Conservation (phyloP, 176 grass and related monocot genomes). For the sorghum (Sorghum bicolor) region Sorghum_bicolor_NCBIv3 NC_012879.2:8315001-8315500, state of each 20-base stretch:
- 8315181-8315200: conserved; percentile 97
- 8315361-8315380: conserved; percentile 82
- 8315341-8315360: conserved; percentile 99
- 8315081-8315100: conserved; percentile 97
- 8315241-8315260: conserved; percentile 6
- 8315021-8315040: conserved; percentile 62
- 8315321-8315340: conserved; percentile 95
- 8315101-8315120: conserved; percentile 96
- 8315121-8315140: conserved; percentile 97
- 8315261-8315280: conserved; percentile 77
- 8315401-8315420: conserved; percentile 63
- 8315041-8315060: conserved; percentile 90
- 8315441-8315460: conserved; percentile 2
- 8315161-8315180: conserved; percentile 84
- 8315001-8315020: conserved; percentile 28
- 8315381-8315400: conserved; percentile 86
- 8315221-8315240: neutral
- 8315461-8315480: neutral
- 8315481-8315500: neutral
- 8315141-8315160: conserved; percentile 99
- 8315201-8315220: conserved; percentile 37
- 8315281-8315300: conserved; percentile 87
- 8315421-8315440: neutral
- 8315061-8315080: conserved; percentile 96
- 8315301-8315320: conserved; percentile 88